Evolutionary conservation across 2,329 filamentous ascomycete genomes (phyloP), one percentile per base, ranked within the genome.

Genomic region (Diaporthe capsici): DNA sequence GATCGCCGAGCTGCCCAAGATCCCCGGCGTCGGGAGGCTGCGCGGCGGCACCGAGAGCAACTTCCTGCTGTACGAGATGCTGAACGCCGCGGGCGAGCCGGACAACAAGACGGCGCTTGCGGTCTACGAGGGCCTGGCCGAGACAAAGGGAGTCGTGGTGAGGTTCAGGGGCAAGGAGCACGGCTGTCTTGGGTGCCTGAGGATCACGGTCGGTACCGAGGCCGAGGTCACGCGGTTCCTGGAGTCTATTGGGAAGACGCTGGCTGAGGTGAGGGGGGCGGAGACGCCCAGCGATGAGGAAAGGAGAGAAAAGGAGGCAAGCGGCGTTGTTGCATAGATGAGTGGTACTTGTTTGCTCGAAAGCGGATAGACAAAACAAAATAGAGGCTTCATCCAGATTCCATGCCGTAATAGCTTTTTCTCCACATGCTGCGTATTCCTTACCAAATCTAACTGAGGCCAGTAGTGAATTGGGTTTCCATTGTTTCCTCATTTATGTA

Each of bases 131-230:
- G 88, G 87, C 42, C 88, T 99, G 80, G 97, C 97, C 0, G 95
- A 98, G 87, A 90, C 92, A 55, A 93, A 92, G 82, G 95, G 96
- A 0, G 96, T 99, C 0, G 96, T 99, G 9, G 96, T 98, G 5
- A 89, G 97, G 72, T 99, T 98, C 84, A 89, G 97, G 80, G 97
- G 97, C 65, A 97, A 96, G 86, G 97, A 99, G 87, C 88, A 94
- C 78, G 96, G 96, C 6, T 99, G 97, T 82, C 84, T 93, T 57
- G 97, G 96, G 0, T 98, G 96, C 81, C 85, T 99, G 83, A 91
- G 97, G 73, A 95, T 98, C 79, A 99, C 97, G 0, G 92, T 99
- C 17, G 97, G 97, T 22, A 98, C 96, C 0, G 94, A 97, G 83
- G 86, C 91, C 1, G 97, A 99, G 84, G 94, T 97, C 12, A 93